phyloP scores from a whole-genome alignment of 331 rosid species.

The Telfairia occidentalis region DNA sequence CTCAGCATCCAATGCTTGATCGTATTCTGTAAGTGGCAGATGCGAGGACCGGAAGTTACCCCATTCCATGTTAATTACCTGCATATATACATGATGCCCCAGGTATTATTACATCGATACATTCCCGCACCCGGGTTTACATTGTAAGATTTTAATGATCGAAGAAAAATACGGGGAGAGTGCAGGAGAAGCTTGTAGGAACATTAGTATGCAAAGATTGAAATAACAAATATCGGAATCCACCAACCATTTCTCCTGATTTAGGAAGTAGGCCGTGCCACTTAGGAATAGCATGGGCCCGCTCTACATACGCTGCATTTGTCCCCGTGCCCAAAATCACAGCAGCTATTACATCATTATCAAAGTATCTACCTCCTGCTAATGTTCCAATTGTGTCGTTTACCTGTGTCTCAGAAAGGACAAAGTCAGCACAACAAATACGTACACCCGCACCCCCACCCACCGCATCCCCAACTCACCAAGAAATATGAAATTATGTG shows the following conservation, averaged over 20 bases:
- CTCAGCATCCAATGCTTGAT: slow-evolving; percentile 56
- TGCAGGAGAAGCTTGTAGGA: background rate
- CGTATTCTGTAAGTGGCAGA: slow-evolving; percentile 87
- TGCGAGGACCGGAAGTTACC: slow-evolving; percentile 82
- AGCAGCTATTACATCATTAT: slow-evolving; percentile 72
- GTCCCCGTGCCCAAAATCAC: slow-evolving; percentile 98
- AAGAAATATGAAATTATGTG: background rate
- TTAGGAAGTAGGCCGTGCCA: slow-evolving; percentile 81
- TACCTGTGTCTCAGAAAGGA: slow-evolving; percentile 47
- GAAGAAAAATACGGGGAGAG: background rate
- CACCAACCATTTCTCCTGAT: slow-evolving; percentile 87
- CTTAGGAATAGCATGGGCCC: slow-evolving; percentile 81
- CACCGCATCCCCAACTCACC: background rate
- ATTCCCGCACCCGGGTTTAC: background rate
- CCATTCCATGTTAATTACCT: slow-evolving; percentile 99
- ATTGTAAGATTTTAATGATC: background rate
- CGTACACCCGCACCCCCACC: background rate
- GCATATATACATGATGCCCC: background rate
- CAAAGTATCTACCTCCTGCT: slow-evolving; percentile 71
- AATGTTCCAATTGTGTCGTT: slow-evolving; percentile 94
- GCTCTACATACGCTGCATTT: slow-evolving; percentile 90
- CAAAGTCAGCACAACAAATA: background rate
- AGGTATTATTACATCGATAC: background rate
- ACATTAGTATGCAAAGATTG: background rate
- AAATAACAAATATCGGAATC: background rate